Conservation (phyloP, 2,329 filamentous ascomycete genomes). For the Cercospora sp. region DNA sequence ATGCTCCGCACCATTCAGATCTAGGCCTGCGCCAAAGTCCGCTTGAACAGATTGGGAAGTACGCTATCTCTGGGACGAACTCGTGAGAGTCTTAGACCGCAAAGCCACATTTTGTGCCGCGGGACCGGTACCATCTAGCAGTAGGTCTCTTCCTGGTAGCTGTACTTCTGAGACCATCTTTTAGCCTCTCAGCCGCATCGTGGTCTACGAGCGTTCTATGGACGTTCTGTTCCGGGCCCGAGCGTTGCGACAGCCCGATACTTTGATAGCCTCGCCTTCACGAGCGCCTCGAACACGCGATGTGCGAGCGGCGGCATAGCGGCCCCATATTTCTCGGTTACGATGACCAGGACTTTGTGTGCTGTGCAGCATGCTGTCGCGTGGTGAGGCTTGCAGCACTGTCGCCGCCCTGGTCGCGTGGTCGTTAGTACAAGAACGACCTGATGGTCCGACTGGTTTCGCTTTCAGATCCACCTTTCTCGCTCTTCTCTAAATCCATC, state of each 20-base stretch:
- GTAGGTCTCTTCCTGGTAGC: background rate
- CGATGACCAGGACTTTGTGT: background rate
- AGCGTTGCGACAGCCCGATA: background rate
- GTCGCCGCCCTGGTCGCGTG: conserved; percentile 5
- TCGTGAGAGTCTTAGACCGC: conserved; percentile 1
- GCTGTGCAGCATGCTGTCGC: conserved; percentile 1
- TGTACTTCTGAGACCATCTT: background rate
- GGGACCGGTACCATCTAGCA: background rate
- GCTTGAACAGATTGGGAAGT: background rate
- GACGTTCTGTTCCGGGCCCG: conserved; percentile 1
- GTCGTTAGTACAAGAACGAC: conserved; percentile 8
- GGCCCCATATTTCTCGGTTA: background rate
- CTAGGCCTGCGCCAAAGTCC: conserved; percentile 1
- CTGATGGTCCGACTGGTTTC: background rate
- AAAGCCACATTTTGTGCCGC: conserved; percentile 6
- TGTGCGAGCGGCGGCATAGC: conserved; percentile 4
- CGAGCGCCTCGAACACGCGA: conserved; percentile 10
- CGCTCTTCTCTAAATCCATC: background rate
- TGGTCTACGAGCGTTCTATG: background rate
- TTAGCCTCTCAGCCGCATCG: background rate
- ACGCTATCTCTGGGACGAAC: conserved; percentile 12
- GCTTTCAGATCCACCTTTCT: background rate
- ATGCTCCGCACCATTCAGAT: conserved; percentile 3
- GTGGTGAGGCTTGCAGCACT: conserved; percentile 7
- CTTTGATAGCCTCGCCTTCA: conserved; percentile 1